Conservation (phyloP, 768 basidiomycete species). For the Pulveroboletus frians region DNA sequence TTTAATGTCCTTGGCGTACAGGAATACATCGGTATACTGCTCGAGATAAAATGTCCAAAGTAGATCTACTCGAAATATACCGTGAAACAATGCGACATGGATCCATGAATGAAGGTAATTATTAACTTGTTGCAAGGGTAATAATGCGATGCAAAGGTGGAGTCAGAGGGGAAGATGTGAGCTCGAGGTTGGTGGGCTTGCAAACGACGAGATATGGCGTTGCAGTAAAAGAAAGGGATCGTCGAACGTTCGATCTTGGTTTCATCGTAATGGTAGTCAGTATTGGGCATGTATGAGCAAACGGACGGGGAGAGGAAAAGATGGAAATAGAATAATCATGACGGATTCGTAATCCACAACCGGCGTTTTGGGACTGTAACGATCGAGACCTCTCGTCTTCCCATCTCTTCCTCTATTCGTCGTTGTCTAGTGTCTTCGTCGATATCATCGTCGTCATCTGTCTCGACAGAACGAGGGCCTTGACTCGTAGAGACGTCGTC, state of each 20-base stretch:
- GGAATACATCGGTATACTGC: slow-evolving; percentile 31
- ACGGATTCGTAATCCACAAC: slow-evolving; percentile 69
- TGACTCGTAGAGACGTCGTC: slow-evolving; percentile 40
- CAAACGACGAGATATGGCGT: slow-evolving; percentile 10
- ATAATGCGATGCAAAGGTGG: slow-evolving; percentile 22
- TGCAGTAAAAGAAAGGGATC: slow-evolving; percentile 10
- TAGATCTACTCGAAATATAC: slow-evolving; percentile 37
- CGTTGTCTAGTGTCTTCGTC: slow-evolving; percentile 72
- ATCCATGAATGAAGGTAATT: slow-evolving; percentile 27
- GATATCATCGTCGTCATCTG: slow-evolving; percentile 62
- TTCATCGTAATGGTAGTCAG: slow-evolving; percentile 19
- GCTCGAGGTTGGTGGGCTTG: slow-evolving; percentile 7
- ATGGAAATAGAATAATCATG: slow-evolving; percentile 23
- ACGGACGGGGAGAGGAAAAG: background rate
- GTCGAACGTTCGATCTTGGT: slow-evolving; percentile 4
- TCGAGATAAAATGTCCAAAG: slow-evolving; percentile 28
- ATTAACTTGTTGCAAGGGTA: slow-evolving; percentile 23
- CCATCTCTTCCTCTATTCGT: slow-evolving; percentile 79
- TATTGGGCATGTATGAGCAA: slow-evolving; percentile 16
- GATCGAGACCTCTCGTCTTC: slow-evolving; percentile 77
- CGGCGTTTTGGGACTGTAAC: slow-evolving; percentile 70
- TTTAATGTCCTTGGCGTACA: slow-evolving; percentile 32
- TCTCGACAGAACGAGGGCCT: slow-evolving; percentile 46
- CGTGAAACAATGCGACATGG: slow-evolving; percentile 30
- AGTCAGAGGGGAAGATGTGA: background rate